Conservation (phyloP, 2,329 filamentous ascomycete species). For the Cryphonectria naterciae region DNA sequence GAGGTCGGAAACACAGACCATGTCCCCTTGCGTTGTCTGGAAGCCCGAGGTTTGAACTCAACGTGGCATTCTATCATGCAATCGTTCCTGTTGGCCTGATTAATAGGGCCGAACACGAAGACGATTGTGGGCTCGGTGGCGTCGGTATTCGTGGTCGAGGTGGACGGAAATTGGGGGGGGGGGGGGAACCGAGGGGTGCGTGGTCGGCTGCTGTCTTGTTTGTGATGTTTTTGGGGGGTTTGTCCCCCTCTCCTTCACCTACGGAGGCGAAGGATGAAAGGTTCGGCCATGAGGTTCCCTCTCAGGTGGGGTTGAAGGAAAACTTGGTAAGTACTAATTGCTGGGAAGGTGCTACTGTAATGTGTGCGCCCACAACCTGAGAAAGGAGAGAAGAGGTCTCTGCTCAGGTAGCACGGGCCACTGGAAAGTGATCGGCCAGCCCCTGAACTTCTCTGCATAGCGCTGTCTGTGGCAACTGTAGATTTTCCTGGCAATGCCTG, state of each 20-base stretch:
- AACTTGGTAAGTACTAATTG: background rate
- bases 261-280: background rate
- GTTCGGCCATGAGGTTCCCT: background rate
- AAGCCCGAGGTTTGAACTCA: background rate
- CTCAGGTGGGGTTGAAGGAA: background rate
- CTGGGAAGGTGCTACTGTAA: background rate
- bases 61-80: background rate
- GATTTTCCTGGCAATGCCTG: background rate
- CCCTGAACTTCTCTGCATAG: background rate
- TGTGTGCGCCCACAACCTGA: background rate
- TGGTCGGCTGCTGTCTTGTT: background rate
- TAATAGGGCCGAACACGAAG: background rate
- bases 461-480: background rate
- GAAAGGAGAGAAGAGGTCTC: background rate
- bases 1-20: background rate
- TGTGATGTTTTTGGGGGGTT: background rate
- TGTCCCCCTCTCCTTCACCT: background rate
- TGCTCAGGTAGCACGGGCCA: slow-evolving; percentile 4
- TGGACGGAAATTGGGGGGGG: background rate
- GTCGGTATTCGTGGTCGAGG: background rate
- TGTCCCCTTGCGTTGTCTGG: background rate
- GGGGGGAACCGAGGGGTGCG: too few species aligned
- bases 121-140: background rate
- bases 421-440: background rate
- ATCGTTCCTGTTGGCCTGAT: background rate